Conservation (phyloP, 2,329 filamentous ascomycete species). For the Fusarium heterosporum region DNA sequence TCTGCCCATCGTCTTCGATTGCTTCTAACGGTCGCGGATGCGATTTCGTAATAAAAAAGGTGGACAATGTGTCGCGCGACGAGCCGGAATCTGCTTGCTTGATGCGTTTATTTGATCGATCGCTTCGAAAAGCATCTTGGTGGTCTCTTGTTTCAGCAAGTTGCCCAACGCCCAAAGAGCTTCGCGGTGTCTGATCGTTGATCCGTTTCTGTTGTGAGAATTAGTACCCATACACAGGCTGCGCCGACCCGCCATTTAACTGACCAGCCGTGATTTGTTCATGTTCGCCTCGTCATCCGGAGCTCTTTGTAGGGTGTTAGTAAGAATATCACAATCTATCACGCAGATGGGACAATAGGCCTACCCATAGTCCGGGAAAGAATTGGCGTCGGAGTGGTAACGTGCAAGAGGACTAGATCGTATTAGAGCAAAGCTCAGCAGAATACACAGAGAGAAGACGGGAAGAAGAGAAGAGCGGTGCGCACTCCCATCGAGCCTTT, state of each 20-base stretch:
- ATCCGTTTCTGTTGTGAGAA: slow-evolving; percentile 38
- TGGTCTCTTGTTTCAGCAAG: slow-evolving; percentile 1
- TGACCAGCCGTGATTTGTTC: slow-evolving; percentile 42
- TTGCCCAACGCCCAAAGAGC: slow-evolving; percentile 34
- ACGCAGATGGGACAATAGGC: slow-evolving; percentile 22
- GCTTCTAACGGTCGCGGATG: slow-evolving; percentile 11
- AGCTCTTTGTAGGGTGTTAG: slow-evolving; percentile 45
- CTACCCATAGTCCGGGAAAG: slow-evolving; percentile 59
- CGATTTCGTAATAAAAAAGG: slow-evolving; percentile 1
- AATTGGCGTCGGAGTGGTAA: slow-evolving; percentile 54
- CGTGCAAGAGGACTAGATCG: slow-evolving; percentile 49
- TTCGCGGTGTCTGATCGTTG: slow-evolving; percentile 40
- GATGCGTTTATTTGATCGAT: slow-evolving; percentile 43
- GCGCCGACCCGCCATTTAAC: slow-evolving; percentile 9
- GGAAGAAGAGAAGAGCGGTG: slow-evolving; percentile 24
- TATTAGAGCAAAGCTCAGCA: slow-evolving; percentile 24
- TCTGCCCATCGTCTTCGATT: slow-evolving; percentile 28
- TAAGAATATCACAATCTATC: slow-evolving; percentile 19
- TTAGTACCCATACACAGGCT: slow-evolving; percentile 19
- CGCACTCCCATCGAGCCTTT: slow-evolving; percentile 50
- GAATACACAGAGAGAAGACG: slow-evolving; percentile 6
- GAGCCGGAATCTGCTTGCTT: slow-evolving; percentile 16
- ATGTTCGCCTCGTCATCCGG: slow-evolving; percentile 40
- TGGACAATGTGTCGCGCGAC: background rate
- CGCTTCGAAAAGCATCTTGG: slow-evolving; percentile 7